Evolutionary conservation across 306 rosid genomes (phyloP).

Genomic region (Cicer bijugum): DNA sequence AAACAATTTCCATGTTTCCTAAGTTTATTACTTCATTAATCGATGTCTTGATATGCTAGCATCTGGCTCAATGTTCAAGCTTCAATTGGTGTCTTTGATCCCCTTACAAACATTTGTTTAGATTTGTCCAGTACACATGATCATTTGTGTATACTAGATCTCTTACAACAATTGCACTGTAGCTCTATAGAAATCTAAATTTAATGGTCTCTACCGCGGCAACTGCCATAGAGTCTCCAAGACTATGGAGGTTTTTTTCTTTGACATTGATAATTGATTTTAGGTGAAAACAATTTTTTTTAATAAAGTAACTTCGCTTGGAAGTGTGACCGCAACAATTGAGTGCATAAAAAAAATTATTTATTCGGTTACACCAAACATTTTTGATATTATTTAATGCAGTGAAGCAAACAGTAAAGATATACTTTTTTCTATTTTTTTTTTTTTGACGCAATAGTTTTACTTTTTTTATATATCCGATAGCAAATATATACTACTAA

Average conservation of each 20-base stretch:
- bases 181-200: too few relatives aligned
- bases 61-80: too few relatives aligned
- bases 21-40: neutral
- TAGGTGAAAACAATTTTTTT: neutral
- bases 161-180: too few relatives aligned
- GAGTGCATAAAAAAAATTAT: neutral
- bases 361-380: slow-evolving; percentile 16
- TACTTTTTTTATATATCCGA: too few relatives aligned
- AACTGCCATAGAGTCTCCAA: neutral
- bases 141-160: too few relatives aligned
- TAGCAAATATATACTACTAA: too few relatives aligned
- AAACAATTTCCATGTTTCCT: neutral
- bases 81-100: too few relatives aligned
- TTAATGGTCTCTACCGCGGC: too few relatives aligned
- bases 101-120: neutral
- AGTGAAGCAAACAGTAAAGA: too few relatives aligned
- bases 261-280: neutral
- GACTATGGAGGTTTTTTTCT: neutral
- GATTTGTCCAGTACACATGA: neutral
- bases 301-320: slow-evolving; percentile 21
- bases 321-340: slow-evolving; percentile 10
- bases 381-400: too few relatives aligned
- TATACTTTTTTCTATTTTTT: too few relatives aligned
- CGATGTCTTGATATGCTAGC: neutral
- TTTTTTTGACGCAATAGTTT: too few relatives aligned